Evolutionary conservation across 306 rosid genomes (phyloP), one percentile per base, ranked within the genome.

Genomic region (Pachyrhizus erosus): DNA sequence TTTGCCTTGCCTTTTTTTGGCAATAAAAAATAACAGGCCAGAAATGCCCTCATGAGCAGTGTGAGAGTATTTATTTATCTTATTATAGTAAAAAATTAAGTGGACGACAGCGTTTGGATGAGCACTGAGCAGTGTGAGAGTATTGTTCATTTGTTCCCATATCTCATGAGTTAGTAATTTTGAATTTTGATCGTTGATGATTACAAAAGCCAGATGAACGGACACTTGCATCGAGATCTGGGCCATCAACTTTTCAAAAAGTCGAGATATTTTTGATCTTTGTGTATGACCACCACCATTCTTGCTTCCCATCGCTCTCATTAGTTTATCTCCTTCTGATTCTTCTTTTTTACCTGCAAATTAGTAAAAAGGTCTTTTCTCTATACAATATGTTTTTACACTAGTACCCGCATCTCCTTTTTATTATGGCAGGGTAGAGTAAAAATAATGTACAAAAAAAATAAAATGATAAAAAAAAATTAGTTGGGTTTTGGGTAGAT

Each of bases 221-320:
- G 31, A 4, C 70, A 54, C 45, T 4, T 20, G 78, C 79, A 77
- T 84, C 31, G 91, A 88, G 87, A 90, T 91, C 24, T 79, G 94
- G 82, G 81, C 82, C 86, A 11, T 37, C 86, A 58, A 37, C 48
- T 73, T 64, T 71, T 71, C 33, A 40, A 20, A 60, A 70, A 57
- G 83, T 82, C 75, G 4, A 31, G 39, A 55, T 71, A 77, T 83
- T 78, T 79, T 87, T 54, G 90, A 42, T 76, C 20, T 17, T 33
- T 75, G 91, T 87, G 93, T 69, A 71, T 27, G 81, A 71, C 60
- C 31, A n/a, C 3, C 2, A 37, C 42, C 48, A 43, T 71, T 71
- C 78, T 23, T 9, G 7, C 10, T 34, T 23, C 54, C 37, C 58
- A 12, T 34, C 79, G 0, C 27, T 73, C 55, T 79, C 70, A 7